Evolutionary conservation across 2,329 filamentous ascomycete species (phyloP).

Genomic region (Venturia pyrina): DNA sequence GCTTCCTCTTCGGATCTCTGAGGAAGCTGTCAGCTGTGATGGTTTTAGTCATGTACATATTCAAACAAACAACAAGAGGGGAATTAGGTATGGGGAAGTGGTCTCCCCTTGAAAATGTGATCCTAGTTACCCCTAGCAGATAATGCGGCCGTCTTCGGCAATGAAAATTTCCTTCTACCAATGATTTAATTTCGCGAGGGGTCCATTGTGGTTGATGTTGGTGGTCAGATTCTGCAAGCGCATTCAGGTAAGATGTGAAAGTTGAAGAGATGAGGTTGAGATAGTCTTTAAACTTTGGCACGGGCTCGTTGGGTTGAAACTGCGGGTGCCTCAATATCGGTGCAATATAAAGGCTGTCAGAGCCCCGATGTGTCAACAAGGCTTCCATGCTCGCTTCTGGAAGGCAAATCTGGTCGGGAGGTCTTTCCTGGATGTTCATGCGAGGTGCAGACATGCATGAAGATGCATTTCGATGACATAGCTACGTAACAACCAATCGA

Average conservation of each 20-base stretch:
- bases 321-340: background rate
- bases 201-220: background rate
- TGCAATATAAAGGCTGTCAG: background rate
- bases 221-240: background rate
- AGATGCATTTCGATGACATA: no score
- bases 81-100: background rate
- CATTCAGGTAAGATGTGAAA: no score
- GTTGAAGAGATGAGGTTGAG: background rate
- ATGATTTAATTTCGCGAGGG: background rate
- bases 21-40: background rate
- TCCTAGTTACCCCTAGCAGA: background rate
- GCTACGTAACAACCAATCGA: no score
- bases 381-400: background rate
- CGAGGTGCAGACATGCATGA: background rate
- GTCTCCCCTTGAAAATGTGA: background rate
- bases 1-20: background rate
- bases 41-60: conserved; percentile 1
- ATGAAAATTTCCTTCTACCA: background rate
- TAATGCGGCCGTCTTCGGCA: background rate
- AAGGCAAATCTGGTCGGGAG: background rate
- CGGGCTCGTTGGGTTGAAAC: background rate
- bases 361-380: background rate
- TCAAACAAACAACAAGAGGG: background rate
- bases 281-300: background rate
- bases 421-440: background rate